phyloP scores from a whole-genome alignment of 345 rosid species.

The Arabidopsis arenosa region DNA sequence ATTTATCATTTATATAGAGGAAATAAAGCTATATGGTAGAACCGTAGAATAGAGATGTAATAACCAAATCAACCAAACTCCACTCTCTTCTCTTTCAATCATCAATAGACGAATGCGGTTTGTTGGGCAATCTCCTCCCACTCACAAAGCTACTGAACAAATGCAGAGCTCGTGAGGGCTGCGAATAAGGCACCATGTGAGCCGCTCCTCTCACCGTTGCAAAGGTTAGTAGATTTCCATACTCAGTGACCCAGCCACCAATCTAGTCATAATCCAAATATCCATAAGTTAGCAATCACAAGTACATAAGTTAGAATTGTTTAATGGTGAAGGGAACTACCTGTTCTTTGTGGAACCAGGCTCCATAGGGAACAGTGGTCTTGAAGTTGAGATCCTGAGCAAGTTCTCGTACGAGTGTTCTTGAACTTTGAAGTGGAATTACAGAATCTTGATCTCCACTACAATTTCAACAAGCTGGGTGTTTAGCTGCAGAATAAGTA shows the following conservation, averaged over 20 bases:
- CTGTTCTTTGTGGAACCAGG: conserved; percentile 95
- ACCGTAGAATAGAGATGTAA: no score
- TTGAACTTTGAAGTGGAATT: conserved; percentile 78
- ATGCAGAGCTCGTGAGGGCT: conserved; percentile 78
- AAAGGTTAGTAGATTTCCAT: conserved; percentile 70
- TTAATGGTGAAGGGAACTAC: conserved; percentile 43
- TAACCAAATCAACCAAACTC: no score
- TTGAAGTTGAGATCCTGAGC: conserved; percentile 67
- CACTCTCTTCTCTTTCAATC: conserved; percentile 33
- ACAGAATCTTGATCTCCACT: conserved; percentile 93
- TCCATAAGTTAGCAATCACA: neutral
- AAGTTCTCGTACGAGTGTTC: conserved; percentile 76
- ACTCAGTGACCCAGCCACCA: conserved; percentile 76
- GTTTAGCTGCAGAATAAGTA: neutral
- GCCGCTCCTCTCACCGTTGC: conserved; percentile 81
- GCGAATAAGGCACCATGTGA: conserved; percentile 85
- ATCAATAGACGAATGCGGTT: conserved; percentile 42
- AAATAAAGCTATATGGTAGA: no score
- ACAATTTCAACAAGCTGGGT: conserved; percentile 9
- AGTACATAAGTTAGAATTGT: neutral
- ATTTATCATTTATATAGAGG: no score
- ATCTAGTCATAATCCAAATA: conserved; percentile 46
- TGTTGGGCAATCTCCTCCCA: conserved; percentile 65
- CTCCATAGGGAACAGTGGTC: conserved; percentile 71
- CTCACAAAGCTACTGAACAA: conserved; percentile 67